Base-by-base conservation (phyloP, 2,329 filamentous ascomycete species). In the Colletotrichum lindemuthianum region DNA sequence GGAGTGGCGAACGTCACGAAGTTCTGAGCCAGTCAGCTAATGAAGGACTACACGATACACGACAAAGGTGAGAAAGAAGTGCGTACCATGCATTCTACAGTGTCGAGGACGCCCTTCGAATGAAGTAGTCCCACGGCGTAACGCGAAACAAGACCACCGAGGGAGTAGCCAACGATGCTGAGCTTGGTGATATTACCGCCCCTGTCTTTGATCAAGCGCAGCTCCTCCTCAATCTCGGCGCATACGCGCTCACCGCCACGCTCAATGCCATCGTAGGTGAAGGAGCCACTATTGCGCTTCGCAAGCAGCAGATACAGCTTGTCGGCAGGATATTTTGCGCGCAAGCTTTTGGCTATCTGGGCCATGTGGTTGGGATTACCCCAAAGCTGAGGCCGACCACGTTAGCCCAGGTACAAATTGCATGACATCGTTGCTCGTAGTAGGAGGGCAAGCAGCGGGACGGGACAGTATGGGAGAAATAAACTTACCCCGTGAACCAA, bases 1-100 rank as follows among this genome's bases (percentile, higher is more conserved):
- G 92, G 95, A 37, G 91, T 90, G 6, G 92, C 95, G 77, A 98
- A 97, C 1, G 94, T 97, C 2, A 91, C 92, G 77, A 98, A 97
- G 81, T 97, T 97, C 86, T 90, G n/a, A 8, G 24, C 6, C 39
- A 10, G 11, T 45, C 37, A 39, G 47, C 49, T 34, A 53, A n/a
- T 6, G 34, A 11, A 24, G 24, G 4, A 24, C 24, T 24, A 24
- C 24, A 24, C 9, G 4, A 3, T 11, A 41, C 11, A 13, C 12
- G n/a, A 12, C 8, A 48, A 34, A 8, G 37, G 24, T 34, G 13
- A 34, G 16, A 34, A 16, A 40, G 43, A 24, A 8, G 34, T 44
- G 70, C 80, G 51, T 80, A 91, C 88, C 77, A 95, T 86, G 69
- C 95, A 95, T 73, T 93, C 85, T 33, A 98, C 83, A 63, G 84